phyloP scores from a whole-genome alignment of 2,329 filamentous ascomycete genomes.

The Ceratocystis cubensis region DNA sequence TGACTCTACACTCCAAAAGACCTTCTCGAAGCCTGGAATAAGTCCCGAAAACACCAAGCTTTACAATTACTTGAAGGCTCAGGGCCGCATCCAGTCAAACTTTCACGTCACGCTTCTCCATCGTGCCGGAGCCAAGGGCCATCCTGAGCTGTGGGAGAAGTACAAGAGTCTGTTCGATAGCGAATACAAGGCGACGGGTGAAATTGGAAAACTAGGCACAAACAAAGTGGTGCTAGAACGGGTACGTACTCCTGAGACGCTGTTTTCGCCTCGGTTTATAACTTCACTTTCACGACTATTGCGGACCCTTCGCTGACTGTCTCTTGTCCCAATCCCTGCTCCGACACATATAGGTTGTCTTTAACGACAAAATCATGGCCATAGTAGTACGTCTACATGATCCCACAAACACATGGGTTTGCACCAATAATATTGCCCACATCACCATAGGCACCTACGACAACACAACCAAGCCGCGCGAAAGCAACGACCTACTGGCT shows the following conservation, averaged over 20 bases:
- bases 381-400: slow-evolving; percentile 67
- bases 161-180: slow-evolving; percentile 50
- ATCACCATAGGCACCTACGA: slow-evolving; percentile 78
- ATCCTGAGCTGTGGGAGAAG: slow-evolving; percentile 61
- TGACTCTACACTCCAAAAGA: slow-evolving; percentile 48
- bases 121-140: slow-evolving; percentile 46
- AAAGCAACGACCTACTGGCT: slow-evolving; percentile 76
- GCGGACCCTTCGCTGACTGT: slow-evolving; percentile 3
- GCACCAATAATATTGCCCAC: slow-evolving; percentile 67
- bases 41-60: slow-evolving; percentile 36
- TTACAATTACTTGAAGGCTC: slow-evolving; percentile 62
- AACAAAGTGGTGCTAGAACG: slow-evolving; percentile 53
- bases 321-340: slow-evolving; percentile 25
- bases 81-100: slow-evolving; percentile 61
- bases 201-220: slow-evolving; percentile 40
- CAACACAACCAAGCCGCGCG: slow-evolving; percentile 68
- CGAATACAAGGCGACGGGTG: slow-evolving; percentile 29
- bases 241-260: slow-evolving; percentile 28
- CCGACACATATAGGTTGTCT: slow-evolving; percentile 57
- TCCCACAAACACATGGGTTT: slow-evolving; percentile 47
- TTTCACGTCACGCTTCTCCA: slow-evolving; percentile 96
- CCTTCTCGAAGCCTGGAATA: slow-evolving; percentile 47
- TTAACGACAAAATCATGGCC: slow-evolving; percentile 78
- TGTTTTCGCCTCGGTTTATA: not conserved
- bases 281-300: not conserved